Evolutionary conservation across 768 basidiomycete species (phyloP).

Genomic region (Rhizopogon vinicolor): DNA sequence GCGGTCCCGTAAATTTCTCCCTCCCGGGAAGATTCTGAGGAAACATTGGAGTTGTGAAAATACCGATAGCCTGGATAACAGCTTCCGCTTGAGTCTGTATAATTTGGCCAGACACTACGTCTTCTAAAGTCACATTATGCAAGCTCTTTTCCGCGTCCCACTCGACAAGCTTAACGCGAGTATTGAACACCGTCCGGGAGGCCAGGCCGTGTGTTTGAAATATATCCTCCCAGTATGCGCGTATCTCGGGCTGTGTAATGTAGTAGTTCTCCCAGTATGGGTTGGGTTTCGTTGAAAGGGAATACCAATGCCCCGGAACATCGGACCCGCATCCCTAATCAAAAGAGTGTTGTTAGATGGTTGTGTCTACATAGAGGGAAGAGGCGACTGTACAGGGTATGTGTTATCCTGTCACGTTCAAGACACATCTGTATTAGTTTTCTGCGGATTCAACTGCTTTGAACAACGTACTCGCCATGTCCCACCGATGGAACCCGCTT

Average conservation of each 20-base stretch:
- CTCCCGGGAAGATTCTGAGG: conserved; percentile 39
- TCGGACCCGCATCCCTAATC: conserved; percentile 49
- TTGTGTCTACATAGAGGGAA: not conserved
- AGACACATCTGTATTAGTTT: not conserved
- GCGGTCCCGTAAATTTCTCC: conserved; percentile 42
- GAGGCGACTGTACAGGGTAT: conserved; percentile 36
- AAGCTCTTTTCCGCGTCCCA: conserved; percentile 42
- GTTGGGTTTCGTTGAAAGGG: conserved; percentile 50
- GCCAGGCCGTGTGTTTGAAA: conserved; percentile 40
- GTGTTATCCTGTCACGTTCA: conserved; percentile 41
- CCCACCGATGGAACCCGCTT: conserved; percentile 42
- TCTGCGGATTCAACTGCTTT: conserved; percentile 8
- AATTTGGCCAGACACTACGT: conserved; percentile 31
- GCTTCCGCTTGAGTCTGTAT: conserved; percentile 36
- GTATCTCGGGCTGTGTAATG: conserved; percentile 45
- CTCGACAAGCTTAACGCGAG: conserved; percentile 33
- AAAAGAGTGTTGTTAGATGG: not conserved
- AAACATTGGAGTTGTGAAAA: conserved; percentile 42
- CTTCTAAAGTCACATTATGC: conserved; percentile 38
- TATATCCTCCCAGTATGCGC: conserved; percentile 44
- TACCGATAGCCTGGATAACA: conserved; percentile 47
- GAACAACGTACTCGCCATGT: conserved; percentile 51
- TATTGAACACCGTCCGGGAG: conserved; percentile 37
- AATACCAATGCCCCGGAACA: conserved; percentile 50
- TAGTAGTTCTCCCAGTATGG: conserved; percentile 46